A percentile compares a stretch with the other conserved stretches of the same genome.
Evolutionary conservation across 1,139 yeast species (phyloP).

Genomic region (Yamadazyma siamensis): DNA sequence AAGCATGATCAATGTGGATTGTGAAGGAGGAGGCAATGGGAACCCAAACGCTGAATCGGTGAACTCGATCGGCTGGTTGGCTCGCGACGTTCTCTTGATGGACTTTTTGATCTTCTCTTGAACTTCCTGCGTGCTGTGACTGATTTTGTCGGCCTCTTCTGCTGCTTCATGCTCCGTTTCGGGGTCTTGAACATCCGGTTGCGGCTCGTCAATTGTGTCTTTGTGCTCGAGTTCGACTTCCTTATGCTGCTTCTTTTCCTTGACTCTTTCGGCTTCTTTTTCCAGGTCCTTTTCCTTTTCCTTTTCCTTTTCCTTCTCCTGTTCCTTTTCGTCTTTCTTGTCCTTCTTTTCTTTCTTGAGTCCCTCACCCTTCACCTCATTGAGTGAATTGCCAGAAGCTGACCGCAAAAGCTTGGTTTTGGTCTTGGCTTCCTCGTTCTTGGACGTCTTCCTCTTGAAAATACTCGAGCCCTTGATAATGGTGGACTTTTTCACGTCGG

Average conservation of each 20-base stretch:
- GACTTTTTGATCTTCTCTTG: slow-evolving; percentile 46
- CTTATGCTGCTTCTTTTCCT: slow-evolving; percentile 4
- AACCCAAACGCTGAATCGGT: slow-evolving; percentile 84
- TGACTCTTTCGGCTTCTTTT: neutral
- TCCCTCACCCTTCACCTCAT: slow-evolving; percentile 2
- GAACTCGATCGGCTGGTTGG: slow-evolving; percentile 72
- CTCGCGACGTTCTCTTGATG: slow-evolving; percentile 40
- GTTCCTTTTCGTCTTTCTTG: neutral
- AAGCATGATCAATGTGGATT: slow-evolving; percentile 71
- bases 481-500: slow-evolving; percentile 17
- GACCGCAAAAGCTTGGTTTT: slow-evolving; percentile 12
- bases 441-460: slow-evolving; percentile 23
- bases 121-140: slow-evolving; percentile 40
- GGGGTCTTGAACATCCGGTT: slow-evolving; percentile 2
- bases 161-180: slow-evolving; percentile 10
- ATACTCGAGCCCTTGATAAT: slow-evolving; percentile 13
- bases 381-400: slow-evolving; percentile 10
- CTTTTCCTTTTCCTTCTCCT: slow-evolving; percentile 1
- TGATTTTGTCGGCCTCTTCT: slow-evolving; percentile 14
- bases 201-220: slow-evolving; percentile 7
- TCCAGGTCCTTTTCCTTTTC: slow-evolving; percentile 1
- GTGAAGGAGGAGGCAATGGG: slow-evolving; percentile 77
- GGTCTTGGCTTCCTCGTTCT: slow-evolving; percentile 13
- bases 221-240: slow-evolving; percentile 3
- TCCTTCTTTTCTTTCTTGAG: slow-evolving; percentile 1